Evolutionary conservation across 768 basidiomycete genomes (phyloP).

Genomic region (Termitomyces heimii): DNA sequence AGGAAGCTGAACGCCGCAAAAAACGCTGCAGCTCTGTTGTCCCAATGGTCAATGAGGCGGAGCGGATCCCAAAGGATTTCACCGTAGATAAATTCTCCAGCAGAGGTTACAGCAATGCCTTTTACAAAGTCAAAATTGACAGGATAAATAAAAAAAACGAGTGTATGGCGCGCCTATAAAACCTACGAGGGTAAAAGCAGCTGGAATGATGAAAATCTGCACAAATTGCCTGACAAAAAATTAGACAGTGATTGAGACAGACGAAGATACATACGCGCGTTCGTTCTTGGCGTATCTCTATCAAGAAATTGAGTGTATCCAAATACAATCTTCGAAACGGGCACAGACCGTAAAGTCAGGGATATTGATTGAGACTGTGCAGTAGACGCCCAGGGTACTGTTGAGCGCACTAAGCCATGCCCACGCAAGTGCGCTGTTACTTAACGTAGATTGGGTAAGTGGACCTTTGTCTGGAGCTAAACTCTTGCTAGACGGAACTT

Average conservation of each 20-base stretch:
- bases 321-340: neutral
- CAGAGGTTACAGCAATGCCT: conserved; percentile 74
- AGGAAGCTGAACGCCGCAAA: conserved; percentile 74
- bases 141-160: neutral
- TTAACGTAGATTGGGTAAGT: conserved; percentile 20
- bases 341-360: conserved; percentile 67
- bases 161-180: conserved; percentile 43
- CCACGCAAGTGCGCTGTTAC: conserved; percentile 58
- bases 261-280: conserved; percentile 41
- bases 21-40: conserved; percentile 82
- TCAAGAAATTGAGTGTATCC: neutral
- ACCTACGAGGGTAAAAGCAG: conserved; percentile 69
- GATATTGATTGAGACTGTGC: conserved; percentile 73
- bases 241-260: neutral
- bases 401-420: conserved; percentile 77
- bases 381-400: conserved; percentile 68
- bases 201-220: conserved; percentile 71
- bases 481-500: conserved; percentile 55
- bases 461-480: conserved; percentile 45
- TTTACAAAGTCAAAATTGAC: neutral
- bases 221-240: conserved; percentile 51
- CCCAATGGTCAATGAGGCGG: conserved; percentile 71
- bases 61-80: conserved; percentile 68
- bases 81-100: conserved; percentile 69
- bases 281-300: conserved; percentile 72